Conservation (phyloP, 1,139 yeast species). For the Saccharomycopsis phalli region DNA sequence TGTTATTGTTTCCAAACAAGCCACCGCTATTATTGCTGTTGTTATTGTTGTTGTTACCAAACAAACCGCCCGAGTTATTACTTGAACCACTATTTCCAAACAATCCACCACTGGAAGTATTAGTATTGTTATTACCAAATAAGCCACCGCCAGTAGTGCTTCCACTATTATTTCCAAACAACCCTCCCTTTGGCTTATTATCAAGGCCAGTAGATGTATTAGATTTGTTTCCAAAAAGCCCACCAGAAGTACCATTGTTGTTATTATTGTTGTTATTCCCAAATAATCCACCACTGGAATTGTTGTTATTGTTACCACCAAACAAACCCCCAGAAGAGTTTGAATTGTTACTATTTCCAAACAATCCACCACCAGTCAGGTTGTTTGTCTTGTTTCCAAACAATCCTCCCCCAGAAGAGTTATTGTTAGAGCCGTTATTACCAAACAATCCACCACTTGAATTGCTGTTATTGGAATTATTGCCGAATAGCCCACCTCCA, state of each 20-base stretch:
- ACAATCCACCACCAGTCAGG: conserved; percentile 26
- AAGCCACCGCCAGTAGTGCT: conserved; percentile 14
- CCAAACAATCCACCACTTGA: conserved; percentile 30
- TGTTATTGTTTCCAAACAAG: conserved; percentile 27
- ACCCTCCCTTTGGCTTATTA: conserved; percentile 30
- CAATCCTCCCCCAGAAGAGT: conserved; percentile 24
- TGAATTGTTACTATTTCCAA: conserved; percentile 23
- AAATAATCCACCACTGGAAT: conserved; percentile 31
- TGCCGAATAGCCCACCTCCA: conserved; percentile 19
- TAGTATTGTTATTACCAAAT: conserved; percentile 23
- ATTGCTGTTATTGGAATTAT: conserved; percentile 11
- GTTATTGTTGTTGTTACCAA: conserved; percentile 28
- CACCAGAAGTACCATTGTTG: conserved; percentile 12
- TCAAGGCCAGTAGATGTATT: conserved; percentile 18
- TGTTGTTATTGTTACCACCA: conserved; percentile 22
- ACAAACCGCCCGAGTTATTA: conserved; percentile 26
- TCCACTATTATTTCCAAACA: conserved; percentile 25
- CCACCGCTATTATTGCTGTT: conserved; percentile 24
- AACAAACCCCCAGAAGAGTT: conserved; percentile 23
- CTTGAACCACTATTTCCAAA: conserved; percentile 12
- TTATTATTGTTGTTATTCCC: conserved; percentile 9
- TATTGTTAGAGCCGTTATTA: conserved; percentile 22
- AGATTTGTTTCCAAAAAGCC: conserved; percentile 21
- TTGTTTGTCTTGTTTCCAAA: conserved; percentile 22
- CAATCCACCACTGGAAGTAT: conserved; percentile 32